These are phyloP conservation scores for Evernia prunastri DNA, from an alignment of 495 filamentous ascomycete genomes.

Conservation along the genomic window DNA sequence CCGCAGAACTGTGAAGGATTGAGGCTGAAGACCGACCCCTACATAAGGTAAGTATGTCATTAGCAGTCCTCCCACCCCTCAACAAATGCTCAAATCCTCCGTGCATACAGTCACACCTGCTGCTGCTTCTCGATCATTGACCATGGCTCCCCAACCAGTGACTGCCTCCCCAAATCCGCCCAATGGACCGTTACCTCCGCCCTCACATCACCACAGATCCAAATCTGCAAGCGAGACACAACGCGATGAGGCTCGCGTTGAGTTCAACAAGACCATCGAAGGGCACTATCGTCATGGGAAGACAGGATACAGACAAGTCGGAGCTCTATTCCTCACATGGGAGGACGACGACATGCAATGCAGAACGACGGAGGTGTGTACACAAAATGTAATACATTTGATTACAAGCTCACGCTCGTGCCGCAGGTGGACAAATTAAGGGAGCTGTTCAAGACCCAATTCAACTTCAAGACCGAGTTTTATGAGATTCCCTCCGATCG, in stretches of 20 bases:
- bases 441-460: constrained; percentile 18
- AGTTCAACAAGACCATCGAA: constrained; percentile 26
- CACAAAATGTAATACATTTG: no score
- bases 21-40: neutral
- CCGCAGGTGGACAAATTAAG: constrained; percentile 22
- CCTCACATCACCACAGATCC: neutral
- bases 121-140: neutral
- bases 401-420: neutral
- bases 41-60: neutral
- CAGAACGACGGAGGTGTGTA: constrained; percentile 22
- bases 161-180: constrained; percentile 10
- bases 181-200: neutral
- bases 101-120: neutral
- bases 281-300: constrained; percentile 25
- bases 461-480: constrained; percentile 25
- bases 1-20: neutral
- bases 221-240: constrained; percentile 13
- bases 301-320: constrained; percentile 44
- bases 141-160: neutral
- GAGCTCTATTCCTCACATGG: constrained; percentile 49
- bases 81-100: neutral
- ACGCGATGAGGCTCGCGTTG: constrained; percentile 21
- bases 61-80: neutral
- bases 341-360: constrained; percentile 47
- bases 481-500: constrained; percentile 26